phyloP scores from a whole-genome alignment of 768 basidiomycete species.

The Tremella fuciformis region DNA sequence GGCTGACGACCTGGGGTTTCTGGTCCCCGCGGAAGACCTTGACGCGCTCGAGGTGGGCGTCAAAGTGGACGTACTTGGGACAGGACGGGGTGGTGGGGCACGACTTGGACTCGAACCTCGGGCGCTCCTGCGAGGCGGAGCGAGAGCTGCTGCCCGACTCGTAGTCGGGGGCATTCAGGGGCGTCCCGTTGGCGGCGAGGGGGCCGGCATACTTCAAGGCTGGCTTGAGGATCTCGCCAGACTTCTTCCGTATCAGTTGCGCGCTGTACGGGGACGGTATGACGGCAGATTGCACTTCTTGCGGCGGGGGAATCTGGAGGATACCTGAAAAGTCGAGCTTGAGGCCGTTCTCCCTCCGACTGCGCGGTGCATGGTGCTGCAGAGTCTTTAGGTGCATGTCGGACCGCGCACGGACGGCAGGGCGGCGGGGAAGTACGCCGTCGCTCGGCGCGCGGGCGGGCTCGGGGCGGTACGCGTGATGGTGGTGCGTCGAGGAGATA shows the following conservation, averaged over 20 bases:
- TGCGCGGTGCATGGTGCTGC: slow-evolving; percentile 12
- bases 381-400: slow-evolving; percentile 20
- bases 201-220: slow-evolving; percentile 71
- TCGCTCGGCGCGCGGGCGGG: background rate
- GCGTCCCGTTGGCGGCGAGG: slow-evolving; percentile 56
- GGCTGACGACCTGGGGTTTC: slow-evolving; percentile 86
- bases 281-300: slow-evolving; percentile 24
- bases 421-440: slow-evolving; percentile 11
- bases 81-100: slow-evolving; percentile 74
- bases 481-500: background rate
- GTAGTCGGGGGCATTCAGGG: slow-evolving; percentile 14
- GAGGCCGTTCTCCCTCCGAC: slow-evolving; percentile 43
- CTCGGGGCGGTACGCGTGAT: background rate
- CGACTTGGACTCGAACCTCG: slow-evolving; percentile 57
- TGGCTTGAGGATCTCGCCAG: slow-evolving; percentile 86
- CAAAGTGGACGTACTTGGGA: slow-evolving; percentile 86
- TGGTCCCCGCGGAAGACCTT: slow-evolving; percentile 93
- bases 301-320: slow-evolving; percentile 19
- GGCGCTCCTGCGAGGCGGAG: background rate
- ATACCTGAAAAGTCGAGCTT: slow-evolving; percentile 50
- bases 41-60: slow-evolving; percentile 84
- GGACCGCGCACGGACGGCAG: slow-evolving; percentile 16
- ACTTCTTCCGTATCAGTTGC: slow-evolving; percentile 76
- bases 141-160: background rate
- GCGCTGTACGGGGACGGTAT: slow-evolving; percentile 46